Evolutionary conservation across 1,284 basidiomycete species (phyloP).

Genomic region (Naganishia sp.): DNA sequence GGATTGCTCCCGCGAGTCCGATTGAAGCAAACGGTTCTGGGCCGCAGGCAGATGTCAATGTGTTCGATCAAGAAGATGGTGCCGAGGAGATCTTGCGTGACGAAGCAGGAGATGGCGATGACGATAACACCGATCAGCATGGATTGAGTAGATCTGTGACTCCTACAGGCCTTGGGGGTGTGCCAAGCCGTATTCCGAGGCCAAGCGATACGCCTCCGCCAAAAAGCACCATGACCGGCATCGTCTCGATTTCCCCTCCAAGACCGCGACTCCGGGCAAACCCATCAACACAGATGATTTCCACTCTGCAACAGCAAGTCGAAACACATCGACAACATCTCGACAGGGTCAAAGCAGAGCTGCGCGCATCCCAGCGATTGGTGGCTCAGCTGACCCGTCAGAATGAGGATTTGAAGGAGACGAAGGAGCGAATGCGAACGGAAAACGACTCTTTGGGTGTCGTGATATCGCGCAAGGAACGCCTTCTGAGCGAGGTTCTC

Average conservation of each 20-base stretch:
- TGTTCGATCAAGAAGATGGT: slow-evolving; percentile 4
- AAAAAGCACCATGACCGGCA: slow-evolving; percentile 3
- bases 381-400: slow-evolving; percentile 47
- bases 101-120: slow-evolving; percentile 7
- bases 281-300: slow-evolving; percentile 24
- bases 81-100: slow-evolving; percentile 23
- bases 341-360: slow-evolving; percentile 19
- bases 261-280: slow-evolving; percentile 23
- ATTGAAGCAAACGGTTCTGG: background rate
- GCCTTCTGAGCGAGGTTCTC: slow-evolving; percentile 49
- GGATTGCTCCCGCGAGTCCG: background rate
- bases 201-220: background rate
- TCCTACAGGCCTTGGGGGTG: slow-evolving; percentile 1
- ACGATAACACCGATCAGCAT: background rate
- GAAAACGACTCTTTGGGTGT: slow-evolving; percentile 50
- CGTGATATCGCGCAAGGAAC: slow-evolving; percentile 49
- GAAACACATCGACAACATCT: slow-evolving; percentile 27
- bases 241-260: slow-evolving; percentile 21
- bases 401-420: slow-evolving; percentile 51
- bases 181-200: slow-evolving; percentile 6
- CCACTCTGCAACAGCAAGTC: slow-evolving; percentile 21
- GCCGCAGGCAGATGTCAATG: background rate
- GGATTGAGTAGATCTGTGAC: slow-evolving; percentile 13
- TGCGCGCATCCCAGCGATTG: slow-evolving; percentile 21
- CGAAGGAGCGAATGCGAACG: slow-evolving; percentile 48